Evolutionary conservation across 495 filamentous ascomycete genomes (phyloP), one percentile per base, ranked within the genome.

Genomic region (Astrothelium subdiscretum): DNA sequence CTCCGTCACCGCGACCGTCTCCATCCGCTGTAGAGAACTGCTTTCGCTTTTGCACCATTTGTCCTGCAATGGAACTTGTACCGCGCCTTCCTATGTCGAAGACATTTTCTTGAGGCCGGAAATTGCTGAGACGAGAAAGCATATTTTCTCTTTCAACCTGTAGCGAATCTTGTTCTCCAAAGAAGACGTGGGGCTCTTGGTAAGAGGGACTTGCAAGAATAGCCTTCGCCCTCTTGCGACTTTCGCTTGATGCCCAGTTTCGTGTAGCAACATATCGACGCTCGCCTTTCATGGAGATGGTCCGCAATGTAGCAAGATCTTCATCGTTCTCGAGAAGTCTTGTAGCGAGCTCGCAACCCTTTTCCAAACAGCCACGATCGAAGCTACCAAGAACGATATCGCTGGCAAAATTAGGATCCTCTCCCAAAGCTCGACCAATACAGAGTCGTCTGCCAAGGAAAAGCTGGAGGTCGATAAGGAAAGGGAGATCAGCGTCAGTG

Each of bases 401-500:
- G 60, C 88, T 79, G 0, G 90, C 81, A 69, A 86, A 97, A 63
- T 88, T 88, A 22, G 82, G 76, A 8, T 77, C 63, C 1, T 81
- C 76, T 22, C 76, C 80, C 15, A 69, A 72, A 13, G 77, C 75
- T 35, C 74, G 75, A 1, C 90, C 91, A 32, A 91, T 70, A 0
- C 95, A 79, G 24, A 98, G 75, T 68, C 83, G 87, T 69, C 84
- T 86, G 11, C 89, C 87, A 0, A 98, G 81, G 72, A 98, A 98
- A 0, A 98, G 81, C 71, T 98, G 94, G n/a, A 98, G 74, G 69
- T 98, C 94, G 1, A 98, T 76, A 1, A 98, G 79, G 69, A 97
- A 98, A 0, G 94, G 89, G 1, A 87, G 83, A 73, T 98, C 94
- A 4, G 87, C 81, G 54, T 90, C 87, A 57, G 87, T 82, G 13